Conservation (phyloP, 805 yeast species). For the Limtongia smithiae region DNA sequence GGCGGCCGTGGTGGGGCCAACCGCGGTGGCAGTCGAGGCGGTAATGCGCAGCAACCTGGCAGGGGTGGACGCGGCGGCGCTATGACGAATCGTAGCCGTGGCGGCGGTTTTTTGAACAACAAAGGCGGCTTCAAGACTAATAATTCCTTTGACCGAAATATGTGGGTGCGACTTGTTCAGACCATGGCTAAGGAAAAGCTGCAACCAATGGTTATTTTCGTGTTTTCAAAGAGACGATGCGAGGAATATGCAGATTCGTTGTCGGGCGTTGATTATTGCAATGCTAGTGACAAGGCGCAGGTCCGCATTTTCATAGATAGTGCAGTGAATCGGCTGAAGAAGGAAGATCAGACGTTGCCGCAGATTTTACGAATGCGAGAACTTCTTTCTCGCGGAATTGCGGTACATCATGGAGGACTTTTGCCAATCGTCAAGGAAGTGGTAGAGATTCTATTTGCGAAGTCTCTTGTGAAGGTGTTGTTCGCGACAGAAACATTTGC, state of each 20-base stretch:
- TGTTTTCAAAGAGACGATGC: slow-evolving; percentile 88
- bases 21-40: slow-evolving; percentile 30
- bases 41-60: slow-evolving; percentile 35
- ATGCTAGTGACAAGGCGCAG: slow-evolving; percentile 80
- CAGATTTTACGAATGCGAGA: slow-evolving; percentile 83
- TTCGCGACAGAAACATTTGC: slow-evolving; percentile 99
- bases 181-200: slow-evolving; percentile 61
- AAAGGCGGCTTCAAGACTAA: slow-evolving; percentile 42
- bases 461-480: slow-evolving; percentile 77
- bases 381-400: slow-evolving; percentile 83
- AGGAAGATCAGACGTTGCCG: slow-evolving; percentile 89
- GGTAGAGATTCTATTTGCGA: slow-evolving; percentile 86
- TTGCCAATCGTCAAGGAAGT: slow-evolving; percentile 90
- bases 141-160: slow-evolving; percentile 72
- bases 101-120: slow-evolving; percentile 31
- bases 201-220: slow-evolving; percentile 91
- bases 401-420: slow-evolving; percentile 93
- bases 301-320: slow-evolving; percentile 89
- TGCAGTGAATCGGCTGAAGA: slow-evolving; percentile 80
- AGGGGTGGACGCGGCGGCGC: slow-evolving; percentile 37
- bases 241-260: slow-evolving; percentile 87
- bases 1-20: slow-evolving; percentile 42
- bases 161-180: slow-evolving; percentile 73
- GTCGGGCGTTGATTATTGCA: slow-evolving; percentile 70
- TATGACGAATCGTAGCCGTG: slow-evolving; percentile 42